Evolutionary conservation across 2,329 filamentous ascomycete genomes (phyloP).

Genomic region (Leptographium procerum): DNA sequence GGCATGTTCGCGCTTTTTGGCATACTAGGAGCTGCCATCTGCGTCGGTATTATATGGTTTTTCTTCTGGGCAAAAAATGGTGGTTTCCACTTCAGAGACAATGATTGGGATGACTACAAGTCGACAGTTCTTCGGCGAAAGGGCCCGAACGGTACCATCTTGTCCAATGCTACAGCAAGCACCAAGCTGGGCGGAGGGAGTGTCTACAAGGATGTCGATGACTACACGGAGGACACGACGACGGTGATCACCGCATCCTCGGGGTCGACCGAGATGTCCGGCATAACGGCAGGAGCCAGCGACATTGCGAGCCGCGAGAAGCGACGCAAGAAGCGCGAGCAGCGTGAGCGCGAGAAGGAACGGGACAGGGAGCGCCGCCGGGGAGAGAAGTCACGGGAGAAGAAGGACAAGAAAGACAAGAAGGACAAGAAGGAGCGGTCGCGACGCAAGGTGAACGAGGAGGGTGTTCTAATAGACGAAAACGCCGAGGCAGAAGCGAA

Average conservation of each 20-base stretch:
- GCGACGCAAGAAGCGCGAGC: slow-evolving; percentile 38
- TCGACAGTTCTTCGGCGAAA: slow-evolving; percentile 80
- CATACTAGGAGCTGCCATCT: slow-evolving; percentile 66
- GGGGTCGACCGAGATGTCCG: slow-evolving; percentile 27
- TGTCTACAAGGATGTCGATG: slow-evolving; percentile 63
- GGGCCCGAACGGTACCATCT: slow-evolving; percentile 76
- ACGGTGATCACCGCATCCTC: slow-evolving; percentile 24
- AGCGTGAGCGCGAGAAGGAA: slow-evolving; percentile 39
- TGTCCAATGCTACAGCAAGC: slow-evolving; percentile 70
- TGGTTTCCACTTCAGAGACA: slow-evolving; percentile 73
- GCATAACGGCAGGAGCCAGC: slow-evolving; percentile 46
- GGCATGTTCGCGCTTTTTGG: slow-evolving; percentile 81
- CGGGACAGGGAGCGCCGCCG: slow-evolving; percentile 27
- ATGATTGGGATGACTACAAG: slow-evolving; percentile 98
- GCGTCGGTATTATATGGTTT: slow-evolving; percentile 78
- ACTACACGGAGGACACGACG: slow-evolving; percentile 27
- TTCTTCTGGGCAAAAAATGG: slow-evolving; percentile 98
- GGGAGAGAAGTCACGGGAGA: slow-evolving; percentile 23
- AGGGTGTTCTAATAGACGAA: slow-evolving; percentile 52
- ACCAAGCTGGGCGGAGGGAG: slow-evolving; percentile 83
- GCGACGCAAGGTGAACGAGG: slow-evolving; percentile 39
- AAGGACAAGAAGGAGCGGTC: slow-evolving; percentile 16
- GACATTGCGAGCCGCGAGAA: slow-evolving; percentile 45
- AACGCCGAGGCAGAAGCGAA: slow-evolving; percentile 51
- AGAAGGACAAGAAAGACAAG: slow-evolving; percentile 45